Evolutionary conservation across 1,284 basidiomycete species (phyloP), one percentile per base, ranked within the genome.

Genomic region (Sanghuangporus sanghuang): DNA sequence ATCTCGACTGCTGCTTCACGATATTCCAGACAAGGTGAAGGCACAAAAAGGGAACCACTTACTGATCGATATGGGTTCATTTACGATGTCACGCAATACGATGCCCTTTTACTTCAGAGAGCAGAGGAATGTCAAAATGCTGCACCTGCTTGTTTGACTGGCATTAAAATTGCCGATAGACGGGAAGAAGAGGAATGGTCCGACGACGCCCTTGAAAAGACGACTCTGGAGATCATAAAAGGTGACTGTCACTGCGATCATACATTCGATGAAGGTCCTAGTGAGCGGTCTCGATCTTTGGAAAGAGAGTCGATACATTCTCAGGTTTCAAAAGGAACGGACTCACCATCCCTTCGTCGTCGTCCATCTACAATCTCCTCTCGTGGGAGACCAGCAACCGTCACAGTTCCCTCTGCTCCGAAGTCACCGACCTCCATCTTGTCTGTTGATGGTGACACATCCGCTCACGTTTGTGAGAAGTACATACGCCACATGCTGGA

Each of bases 1-100:
- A 74, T 85, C 7, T 81, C 87, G 0, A 77, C 83, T 62, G 75
- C 85, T 59, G 79, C 81, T 3, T 81, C 86, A 18, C 75, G 84
- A 48, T 81, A 87, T 67, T 80, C 78, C 23, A 76, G 82, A 40
- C 79, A 83, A 62, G 76, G 73, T 42, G 83, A 84, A 52, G 82
- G 85, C 12, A 77, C 80, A 62, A 80, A 76, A 50, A 83, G 85
- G 48, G 82, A 87, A 53, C 85, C 87, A 1, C 78, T 97, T 68
- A 95, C 95, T 5, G 96, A 98, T 71, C 86, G 94, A 8, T 98
- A 93, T 72, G 96, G 96, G 0, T 98, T 98, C 77, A 90, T 97
- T 71, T 97, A 95, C 68, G 92, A 94, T 69, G 84, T 94, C 11
- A 86, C 87, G 27, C 81, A 85, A 69, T 91, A 93, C 67, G 93